Conservation (phyloP, 1,284 basidiomycete species). For the Cryptococcus sp. region DNA sequence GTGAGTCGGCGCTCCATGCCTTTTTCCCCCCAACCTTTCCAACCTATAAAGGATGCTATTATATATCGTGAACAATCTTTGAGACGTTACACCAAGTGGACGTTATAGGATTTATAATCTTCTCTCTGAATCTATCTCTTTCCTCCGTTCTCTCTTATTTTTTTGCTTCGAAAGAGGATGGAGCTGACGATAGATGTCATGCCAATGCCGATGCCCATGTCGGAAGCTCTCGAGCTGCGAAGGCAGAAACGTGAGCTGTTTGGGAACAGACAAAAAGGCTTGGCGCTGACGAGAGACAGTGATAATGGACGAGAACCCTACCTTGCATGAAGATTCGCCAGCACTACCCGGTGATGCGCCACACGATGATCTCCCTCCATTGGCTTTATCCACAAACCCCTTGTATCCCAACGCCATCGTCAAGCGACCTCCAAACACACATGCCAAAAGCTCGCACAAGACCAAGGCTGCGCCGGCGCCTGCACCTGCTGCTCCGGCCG, state of each 20-base stretch:
- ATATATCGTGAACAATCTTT: constrained; percentile 5
- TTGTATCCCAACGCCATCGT: constrained; percentile 40
- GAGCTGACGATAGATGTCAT: constrained; percentile 32
- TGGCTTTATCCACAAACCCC: constrained; percentile 37
- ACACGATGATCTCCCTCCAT: constrained; percentile 31
- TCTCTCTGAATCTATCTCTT: constrained; percentile 37
- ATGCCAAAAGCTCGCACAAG: constrained; percentile 22
- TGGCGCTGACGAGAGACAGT: constrained; percentile 1
- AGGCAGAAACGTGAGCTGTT: constrained; percentile 27
- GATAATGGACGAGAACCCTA: constrained; percentile 20
- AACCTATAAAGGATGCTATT: constrained; percentile 26
- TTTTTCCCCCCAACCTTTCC: constrained; percentile 16
- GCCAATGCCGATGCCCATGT: constrained; percentile 37
- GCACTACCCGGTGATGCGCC: constrained; percentile 7
- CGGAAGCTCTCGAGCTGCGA: constrained; percentile 36
- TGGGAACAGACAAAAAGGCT: background rate
- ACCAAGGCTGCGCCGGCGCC: no score
- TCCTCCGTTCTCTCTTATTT: background rate
- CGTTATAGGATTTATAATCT: constrained; percentile 37
- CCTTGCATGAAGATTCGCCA: constrained; percentile 15
- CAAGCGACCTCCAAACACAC: constrained; percentile 36
- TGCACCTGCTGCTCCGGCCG: background rate
- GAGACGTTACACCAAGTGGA: constrained; percentile 10
- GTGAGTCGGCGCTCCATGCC: constrained; percentile 20
- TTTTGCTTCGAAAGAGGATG: background rate